Evolutionary conservation across 2,329 filamentous ascomycete genomes (phyloP), one percentile per base, ranked within the genome.

Genomic region (Fusarium decemcellulare): DNA sequence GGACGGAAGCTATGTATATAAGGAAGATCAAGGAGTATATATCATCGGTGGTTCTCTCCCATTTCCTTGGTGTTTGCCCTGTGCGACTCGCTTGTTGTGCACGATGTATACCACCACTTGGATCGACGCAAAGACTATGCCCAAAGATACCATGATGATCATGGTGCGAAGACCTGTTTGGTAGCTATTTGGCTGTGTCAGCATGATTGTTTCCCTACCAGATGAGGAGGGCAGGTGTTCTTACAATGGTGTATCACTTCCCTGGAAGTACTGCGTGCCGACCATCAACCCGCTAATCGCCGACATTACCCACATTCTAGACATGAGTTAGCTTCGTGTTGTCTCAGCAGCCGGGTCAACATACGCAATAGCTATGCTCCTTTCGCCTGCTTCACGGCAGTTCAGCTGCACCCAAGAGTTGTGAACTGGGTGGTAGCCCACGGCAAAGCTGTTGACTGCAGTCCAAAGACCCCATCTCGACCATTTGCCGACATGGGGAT

Each of bases 361-460:
- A 2, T 51, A 65, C 59, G 59, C 63, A 16, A 86, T 82, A 10
- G 76, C 78, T 46, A 86, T 83, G 61, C 83, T 86, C 47, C 84
- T 73, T 70, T 86, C 84, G 1, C 80, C 74, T 0, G 81, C 73
- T 30, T 81, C 81, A 7, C 75, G 75, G 68, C 84, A 86, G 68
- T 87, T 87, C 8, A 86, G 71, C 65, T 86, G 83, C 11, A 85
- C 78, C 84, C 84, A 87, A 1, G 82, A 80, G 71, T 86, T 87
- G 59, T 86, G 83, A 1, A 84, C 78, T 0, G 84, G 84, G 68
- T 87, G 85, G 65, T 86, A 87, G 0, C 84, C 82, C 2, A 86
- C 84, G 0, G 84, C 83, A 39, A 86, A 81, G 1, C 76, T 77
- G 72, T 86, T 86, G 14, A 86, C 79, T 0, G 77, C 76, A 4